Base-by-base conservation (phyloP, 1,139 yeast genomes). In the Yamadazyma membranifaciens region DNA sequence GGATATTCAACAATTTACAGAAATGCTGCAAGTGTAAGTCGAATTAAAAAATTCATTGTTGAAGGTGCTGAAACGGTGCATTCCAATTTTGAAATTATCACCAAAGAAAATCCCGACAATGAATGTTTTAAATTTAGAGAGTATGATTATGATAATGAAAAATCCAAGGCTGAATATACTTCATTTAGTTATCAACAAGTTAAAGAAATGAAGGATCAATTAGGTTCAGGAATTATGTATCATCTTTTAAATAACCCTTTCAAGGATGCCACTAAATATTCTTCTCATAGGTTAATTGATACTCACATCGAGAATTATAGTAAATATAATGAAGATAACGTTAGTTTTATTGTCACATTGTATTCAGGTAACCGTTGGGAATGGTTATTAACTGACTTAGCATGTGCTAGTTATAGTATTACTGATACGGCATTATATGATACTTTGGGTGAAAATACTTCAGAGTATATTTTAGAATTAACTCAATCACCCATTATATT, bases 351-450 rank as follows among this genome's bases (percentile, higher is more conserved):
- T 32, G 55, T 67, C 14, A 59, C 72, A 4, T 51, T 69, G 25
- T 67, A 55, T 41, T 54, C 70, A 3, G 61, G 63, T 30, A 69
- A 68, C 46, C 51, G 75, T 25, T 50, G 50, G 36, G 75, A 69
- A 48, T 69, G 75, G 75, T 45, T 62, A 2, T 47, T 69, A 36
- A 49, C 69, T 13, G 75, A 69, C 49, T 48, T 68, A 43, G 68
- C 69, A 4, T 67, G 72, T 43, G 48, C 62, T 3, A 56, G 68
- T 16, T 65, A 52, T 46, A 58, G 70, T 6, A 57, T 69, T 37
- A 62, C 73, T 31, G 61, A 56, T 42, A 67, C 73, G 13, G 67
- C 73, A 1, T 57, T 69, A 38, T 69, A 69, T 44, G 74, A 69
- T 43, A 68, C 69, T 33, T 62, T 68, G 47, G 74, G 74, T 2